Evolutionary conservation across 495 filamentous ascomycete species (phyloP).

Genomic region (Aspergillus funiculosus): DNA sequence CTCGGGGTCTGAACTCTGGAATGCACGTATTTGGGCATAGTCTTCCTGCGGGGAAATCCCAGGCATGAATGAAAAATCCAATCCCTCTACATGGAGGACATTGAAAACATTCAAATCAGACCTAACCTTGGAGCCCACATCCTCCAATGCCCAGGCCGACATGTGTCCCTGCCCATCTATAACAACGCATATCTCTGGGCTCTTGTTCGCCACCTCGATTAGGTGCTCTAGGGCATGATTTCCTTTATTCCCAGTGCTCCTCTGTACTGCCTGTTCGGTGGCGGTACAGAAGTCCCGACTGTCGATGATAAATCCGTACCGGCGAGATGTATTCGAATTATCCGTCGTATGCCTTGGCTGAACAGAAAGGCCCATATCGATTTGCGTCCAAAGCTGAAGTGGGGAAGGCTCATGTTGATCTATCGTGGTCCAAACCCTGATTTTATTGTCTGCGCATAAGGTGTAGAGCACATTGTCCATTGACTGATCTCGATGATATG

Average conservation of each 20-base stretch:
- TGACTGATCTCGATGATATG: slow-evolving; percentile 67
- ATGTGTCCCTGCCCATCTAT: slow-evolving; percentile 80
- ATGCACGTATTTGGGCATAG: slow-evolving; percentile 68
- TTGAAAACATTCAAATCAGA: slow-evolving; percentile 75
- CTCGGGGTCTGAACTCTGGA: slow-evolving; percentile 53
- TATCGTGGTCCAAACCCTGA: slow-evolving; percentile 77
- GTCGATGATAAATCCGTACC: slow-evolving; percentile 81
- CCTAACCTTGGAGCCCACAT: slow-evolving; percentile 68
- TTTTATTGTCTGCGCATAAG: slow-evolving; percentile 72
- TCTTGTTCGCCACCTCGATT: slow-evolving; percentile 76
- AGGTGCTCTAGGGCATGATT: slow-evolving; percentile 74
- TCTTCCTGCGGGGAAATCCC: slow-evolving; percentile 38
- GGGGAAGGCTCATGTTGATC: slow-evolving; percentile 67
- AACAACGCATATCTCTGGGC: slow-evolving; percentile 81
- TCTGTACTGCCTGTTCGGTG: slow-evolving; percentile 68
- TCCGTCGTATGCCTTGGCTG: slow-evolving; percentile 48
- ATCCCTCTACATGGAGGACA: slow-evolving; percentile 71
- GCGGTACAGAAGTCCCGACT: slow-evolving; percentile 73
- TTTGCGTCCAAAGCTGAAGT: slow-evolving; percentile 72
- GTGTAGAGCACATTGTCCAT: slow-evolving; percentile 92
- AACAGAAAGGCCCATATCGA: slow-evolving; percentile 72
- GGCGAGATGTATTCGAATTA: slow-evolving; percentile 30
- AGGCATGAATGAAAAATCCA: slow-evolving; percentile 61
- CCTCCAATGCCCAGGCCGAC: slow-evolving; percentile 93
- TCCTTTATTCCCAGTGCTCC: slow-evolving; percentile 52